Base-by-base conservation (phyloP, 1,284 basidiomycete genomes). In the Trichosporon ovoides region DNA sequence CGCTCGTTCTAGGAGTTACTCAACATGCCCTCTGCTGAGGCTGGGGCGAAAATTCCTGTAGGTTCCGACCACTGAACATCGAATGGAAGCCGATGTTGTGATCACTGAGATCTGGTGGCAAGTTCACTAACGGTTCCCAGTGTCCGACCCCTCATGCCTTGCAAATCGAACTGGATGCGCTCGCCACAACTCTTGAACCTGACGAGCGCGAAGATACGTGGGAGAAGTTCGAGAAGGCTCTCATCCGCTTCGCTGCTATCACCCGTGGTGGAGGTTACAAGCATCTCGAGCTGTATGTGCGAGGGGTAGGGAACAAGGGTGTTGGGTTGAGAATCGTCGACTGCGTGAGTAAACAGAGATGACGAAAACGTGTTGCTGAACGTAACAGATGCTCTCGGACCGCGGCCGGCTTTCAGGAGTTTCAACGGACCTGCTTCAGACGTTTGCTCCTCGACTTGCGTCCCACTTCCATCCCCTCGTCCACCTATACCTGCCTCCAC, bases 341-440 rank as follows among this genome's bases (percentile, higher is more conserved):
- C 59, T 79, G 76, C 55, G 77, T 79, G 40, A 67, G 76, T 74
- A 16, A 38, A 22, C 10, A 13, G 19, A 22, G 35, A 24, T 31
- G 10, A 37, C 14, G 3, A 18, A 20, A 20, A 22, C 28, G 51
- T 37, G 37, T 0, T n/a, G 5, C 38, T 28, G 4, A 34, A 37
- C n/a, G 12, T 6, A 20, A 3, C 49, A 80, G 78, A 75, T 81
- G 68, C 69, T 80, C 2, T 80, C 80, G 0, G 80, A 81, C 55
- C 65, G 80, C 48, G 80, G 80, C 0, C 70, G 75, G 46, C 69
- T 81, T 13, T 80, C 80, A 0, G 80, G 78, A 7, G 78, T 76
- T 2, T 72, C 79, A 2, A 77, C 73, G 10, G 80, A 81, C 40
- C 67, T 81, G 36, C 60, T 81, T 7, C 77, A 79, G 52, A 77